Base-by-base conservation (phyloP, 352 stramenopile genomes). In the Globisporangium cylindrosporum region DNA sequence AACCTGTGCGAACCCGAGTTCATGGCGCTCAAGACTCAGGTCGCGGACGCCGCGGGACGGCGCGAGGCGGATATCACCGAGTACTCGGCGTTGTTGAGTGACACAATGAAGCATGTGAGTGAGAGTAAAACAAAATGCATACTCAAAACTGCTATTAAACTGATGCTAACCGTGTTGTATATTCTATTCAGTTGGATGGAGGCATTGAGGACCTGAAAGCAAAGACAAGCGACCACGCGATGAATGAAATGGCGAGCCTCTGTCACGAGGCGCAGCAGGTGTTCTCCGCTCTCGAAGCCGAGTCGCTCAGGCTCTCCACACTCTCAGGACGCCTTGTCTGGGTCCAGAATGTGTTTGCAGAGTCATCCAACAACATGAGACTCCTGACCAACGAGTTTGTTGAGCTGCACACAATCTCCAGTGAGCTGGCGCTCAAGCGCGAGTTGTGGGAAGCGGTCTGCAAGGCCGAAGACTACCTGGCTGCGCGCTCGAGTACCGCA, bases 361-460 rank as follows among this genome's bases (percentile, higher is more conserved):
- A 86, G 10, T 70, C 77, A 29, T 72, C 77, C 0, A 79, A 67
- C 22, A 73, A 75, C 12, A 46, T 70, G 4, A 58, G 72, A n/a
- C 69, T 68, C 3, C 70, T 69, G 0, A 60, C 64, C 3, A 76
- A 85, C 56, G 76, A 69, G 4, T 90, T 89, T 43, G 59, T 62
- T 0, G 72, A 80, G 14, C 72, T 92, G 5, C 49, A 76, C 5
- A 32, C 24, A 1, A 57, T 89, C 7, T 73, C 79, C 1, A 64
- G 27, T 5, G 70, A 86, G n/a, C 41, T 91, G 1, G 79, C 78
- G 55, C 56, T 88, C 7, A 91, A 88, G 66, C 81, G 75, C 48
- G 79, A 89, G 55, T 38, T 93, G 0, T 93, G 83, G 85, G 62
- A 85, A 15, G 75, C 79, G 0, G 73, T 92, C 2, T 82, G 79